Base-by-base conservation (phyloP, 352 stramenopile species). In the Phytopythium sindhum region DNA sequence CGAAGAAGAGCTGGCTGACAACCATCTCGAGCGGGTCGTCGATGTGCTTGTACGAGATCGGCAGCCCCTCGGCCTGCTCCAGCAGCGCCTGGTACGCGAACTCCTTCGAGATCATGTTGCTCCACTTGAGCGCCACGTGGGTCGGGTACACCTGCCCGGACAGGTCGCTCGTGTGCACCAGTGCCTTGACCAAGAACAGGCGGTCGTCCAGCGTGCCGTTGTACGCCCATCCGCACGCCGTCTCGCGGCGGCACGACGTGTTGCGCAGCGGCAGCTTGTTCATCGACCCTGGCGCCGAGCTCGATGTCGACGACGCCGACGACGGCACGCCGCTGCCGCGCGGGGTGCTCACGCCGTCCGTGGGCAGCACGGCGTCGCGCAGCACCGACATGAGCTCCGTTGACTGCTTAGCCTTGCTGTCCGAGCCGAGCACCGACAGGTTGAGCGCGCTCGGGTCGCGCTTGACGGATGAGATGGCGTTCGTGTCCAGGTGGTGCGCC, bases 21-120 rank as follows among this genome's bases (percentile, higher is more conserved):
- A 95, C 86, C 86, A 95, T 95, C 61, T 91, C 80, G 31, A 93
- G 50, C 35, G 86, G 86, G 50, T 95, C 84, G 57, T 92, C 82
- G 29, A 93, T 70, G 55, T 93, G 85, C 29, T 88, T 74, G 60
- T 93, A 91, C 47, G 87, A 93, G 24, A 95, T 75, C 21, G 88
- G 74, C 12, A 96, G 75, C 21, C 90, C 87, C 53, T 94, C 83
- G 0, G 80, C 78, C 55, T 92, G 81, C 57, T 97, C 88, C 45
- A 95, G 73, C 35, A 95, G 64, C 28, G 86, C 90, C 60, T 97
- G 88, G 54, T 86, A 88, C 17, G 84, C 81, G 68, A 97, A 97
- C 65, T 97, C 90, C 62, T 95, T 90, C 58, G 88, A 82, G 48
- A 97, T 93, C 78, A 95, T 89, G 65, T 95, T 91, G 61, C 86